Conservation (phyloP, 345 rosid genomes). For the Linum tenue region DNA sequence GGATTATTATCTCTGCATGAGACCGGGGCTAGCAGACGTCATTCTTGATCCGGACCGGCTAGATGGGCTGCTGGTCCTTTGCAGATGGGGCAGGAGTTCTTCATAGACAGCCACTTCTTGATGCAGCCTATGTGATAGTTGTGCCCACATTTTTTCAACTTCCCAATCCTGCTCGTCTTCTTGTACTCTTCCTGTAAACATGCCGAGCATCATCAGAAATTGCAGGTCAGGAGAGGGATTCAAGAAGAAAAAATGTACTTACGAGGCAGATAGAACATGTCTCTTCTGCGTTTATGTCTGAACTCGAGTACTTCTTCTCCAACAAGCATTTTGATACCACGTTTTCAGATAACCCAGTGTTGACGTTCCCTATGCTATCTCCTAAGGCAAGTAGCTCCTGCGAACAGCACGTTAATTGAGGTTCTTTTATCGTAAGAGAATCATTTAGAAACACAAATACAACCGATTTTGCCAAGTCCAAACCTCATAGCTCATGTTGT, state of each 20-base stretch:
- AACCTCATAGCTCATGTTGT: conserved; percentile 86
- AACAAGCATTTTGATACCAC: conserved; percentile 22
- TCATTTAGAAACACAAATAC: background rate
- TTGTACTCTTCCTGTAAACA: conserved; percentile 27
- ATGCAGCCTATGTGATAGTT: conserved; percentile 28
- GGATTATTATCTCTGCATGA: background rate
- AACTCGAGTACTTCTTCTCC: conserved; percentile 6
- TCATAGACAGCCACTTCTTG: conserved; percentile 27
- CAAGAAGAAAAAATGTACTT: conserved; percentile 7
- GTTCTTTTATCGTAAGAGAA: background rate
- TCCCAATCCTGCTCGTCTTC: conserved; percentile 17
- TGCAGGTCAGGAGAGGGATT: background rate
- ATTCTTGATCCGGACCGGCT: background rate
- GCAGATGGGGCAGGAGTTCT: conserved; percentile 37
- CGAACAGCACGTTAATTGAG: background rate
- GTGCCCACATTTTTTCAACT: conserved; percentile 22
- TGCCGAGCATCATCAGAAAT: background rate
- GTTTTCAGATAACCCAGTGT: conserved; percentile 28
- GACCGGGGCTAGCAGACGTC: background rate
- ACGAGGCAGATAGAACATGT: conserved; percentile 33
- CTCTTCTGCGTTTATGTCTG: conserved; percentile 13
- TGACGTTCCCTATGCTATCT: conserved; percentile 31
- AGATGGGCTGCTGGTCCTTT: conserved; percentile 18
- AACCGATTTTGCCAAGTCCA: background rate
- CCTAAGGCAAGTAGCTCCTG: conserved; percentile 36